A percentile compares a stretch with the other conserved stretches of the same genome.
Evolutionary conservation across 176 grass and related monocot genomes (phyloP).

Genomic region (Ensete ventricosum): DNA sequence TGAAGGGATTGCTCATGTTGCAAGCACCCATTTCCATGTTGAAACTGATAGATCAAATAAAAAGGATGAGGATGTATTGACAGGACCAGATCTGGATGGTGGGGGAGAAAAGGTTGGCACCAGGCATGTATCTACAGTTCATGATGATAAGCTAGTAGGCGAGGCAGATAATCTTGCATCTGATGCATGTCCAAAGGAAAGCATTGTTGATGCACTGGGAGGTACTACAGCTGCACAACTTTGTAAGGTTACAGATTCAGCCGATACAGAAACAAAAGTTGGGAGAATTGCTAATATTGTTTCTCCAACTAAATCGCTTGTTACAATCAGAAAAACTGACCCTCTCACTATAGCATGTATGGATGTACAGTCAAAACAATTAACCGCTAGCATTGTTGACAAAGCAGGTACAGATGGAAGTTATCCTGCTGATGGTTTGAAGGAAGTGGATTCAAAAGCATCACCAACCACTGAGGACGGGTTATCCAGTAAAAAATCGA

Average conservation of each 20-base stretch:
- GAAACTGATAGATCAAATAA: slow-evolving; percentile 21
- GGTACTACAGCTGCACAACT: slow-evolving; percentile 28
- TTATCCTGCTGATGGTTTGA: slow-evolving; percentile 9
- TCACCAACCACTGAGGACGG: background rate
- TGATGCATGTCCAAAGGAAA: background rate
- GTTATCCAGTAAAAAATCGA: slow-evolving; percentile 14
- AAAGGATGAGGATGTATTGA: slow-evolving; percentile 13
- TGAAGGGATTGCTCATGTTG: slow-evolving; percentile 25
- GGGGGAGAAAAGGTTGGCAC: slow-evolving; percentile 19
- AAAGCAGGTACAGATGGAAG: background rate
- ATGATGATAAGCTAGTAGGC: slow-evolving; percentile 12
- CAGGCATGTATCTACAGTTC: slow-evolving; percentile 15
- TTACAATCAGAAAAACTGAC: background rate
- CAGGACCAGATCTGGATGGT: slow-evolving; percentile 16
- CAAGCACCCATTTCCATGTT: background rate
- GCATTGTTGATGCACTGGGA: slow-evolving; percentile 21
- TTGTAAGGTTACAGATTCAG: slow-evolving; percentile 18
- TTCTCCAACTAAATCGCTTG: slow-evolving; percentile 22
- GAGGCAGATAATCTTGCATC: slow-evolving; percentile 19
- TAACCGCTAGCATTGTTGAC: background rate
- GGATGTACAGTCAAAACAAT: slow-evolving; percentile 22
- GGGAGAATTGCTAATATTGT: slow-evolving; percentile 2
- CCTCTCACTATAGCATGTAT: background rate
- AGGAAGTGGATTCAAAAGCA: slow-evolving; percentile 23
- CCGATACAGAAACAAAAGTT: slow-evolving; percentile 16